A percentile compares a stretch with the other conserved stretches of the same genome.
These are phyloP conservation scores for Dactylellina sp. DNA, from an alignment of 2,329 filamentous ascomycete species.

Conservation along the genomic window DNA sequence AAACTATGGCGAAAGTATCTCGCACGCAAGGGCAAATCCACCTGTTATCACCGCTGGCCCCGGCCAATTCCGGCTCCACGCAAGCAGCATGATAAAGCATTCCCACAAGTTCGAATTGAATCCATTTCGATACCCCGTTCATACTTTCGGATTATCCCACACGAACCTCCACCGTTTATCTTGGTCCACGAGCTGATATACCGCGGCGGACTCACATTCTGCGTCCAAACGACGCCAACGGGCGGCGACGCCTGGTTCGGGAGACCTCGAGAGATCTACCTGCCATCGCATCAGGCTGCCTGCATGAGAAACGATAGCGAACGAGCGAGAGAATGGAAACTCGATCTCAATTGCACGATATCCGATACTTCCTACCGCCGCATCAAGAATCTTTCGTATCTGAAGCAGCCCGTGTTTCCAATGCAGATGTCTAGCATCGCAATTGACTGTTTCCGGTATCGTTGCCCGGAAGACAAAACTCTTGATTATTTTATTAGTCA, in stretches of 20 bases:
- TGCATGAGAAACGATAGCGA: conserved; percentile 35
- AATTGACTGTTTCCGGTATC: conserved; percentile 40
- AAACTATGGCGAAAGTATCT: conserved; percentile 42
- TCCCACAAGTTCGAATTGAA: conserved; percentile 7
- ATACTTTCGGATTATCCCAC: conserved; percentile 14
- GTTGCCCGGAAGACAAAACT: conserved; percentile 37
- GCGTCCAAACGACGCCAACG: conserved; percentile 29
- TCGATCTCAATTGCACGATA: conserved; percentile 18
- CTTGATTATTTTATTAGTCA: conserved; percentile 41
- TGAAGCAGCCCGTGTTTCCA: conserved; percentile 40
- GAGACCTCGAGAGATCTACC: conserved; percentile 23
- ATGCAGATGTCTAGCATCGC: conserved; percentile 15
- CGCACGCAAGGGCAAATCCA: conserved; percentile 29
- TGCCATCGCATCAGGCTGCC: conserved; percentile 17
- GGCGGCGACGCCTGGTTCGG: conserved; percentile 30
- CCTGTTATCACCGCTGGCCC: conserved; percentile 37
- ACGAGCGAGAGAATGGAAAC: conserved; percentile 26
- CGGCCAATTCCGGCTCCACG: conserved; percentile 2
- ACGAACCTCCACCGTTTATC: conserved; percentile 18
- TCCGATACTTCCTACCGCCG: conserved; percentile 31
- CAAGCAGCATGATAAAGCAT: conserved; percentile 11
- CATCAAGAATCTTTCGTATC: conserved; percentile 32
- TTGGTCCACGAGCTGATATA: conserved; percentile 41
- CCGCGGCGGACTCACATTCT: conserved; percentile 37
- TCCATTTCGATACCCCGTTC: conserved; percentile 12